These are phyloP conservation scores for Poronia punctata DNA, from an alignment of 495 filamentous ascomycete genomes.

Conservation along the genomic window DNA sequence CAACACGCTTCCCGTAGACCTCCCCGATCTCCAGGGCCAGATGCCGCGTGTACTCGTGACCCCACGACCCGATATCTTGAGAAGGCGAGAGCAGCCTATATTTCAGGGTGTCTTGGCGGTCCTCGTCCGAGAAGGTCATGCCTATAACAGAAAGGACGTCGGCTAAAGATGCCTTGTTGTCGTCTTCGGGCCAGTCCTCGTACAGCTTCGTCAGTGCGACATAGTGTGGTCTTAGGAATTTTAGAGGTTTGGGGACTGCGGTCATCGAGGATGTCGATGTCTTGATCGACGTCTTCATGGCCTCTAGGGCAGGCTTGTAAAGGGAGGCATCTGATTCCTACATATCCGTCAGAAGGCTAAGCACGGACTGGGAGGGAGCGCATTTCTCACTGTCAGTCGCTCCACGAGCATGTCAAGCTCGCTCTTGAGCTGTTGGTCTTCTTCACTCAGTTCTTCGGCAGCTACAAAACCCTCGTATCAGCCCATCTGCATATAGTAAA, in stretches of 20 bases:
- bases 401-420: slow-evolving; percentile 99
- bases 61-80: slow-evolving; percentile 92
- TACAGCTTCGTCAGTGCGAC: slow-evolving; percentile 76
- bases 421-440: slow-evolving; percentile 95
- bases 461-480: slow-evolving; percentile 25
- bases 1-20: slow-evolving; percentile 71
- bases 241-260: slow-evolving; percentile 94
- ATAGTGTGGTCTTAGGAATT: slow-evolving; percentile 95
- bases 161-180: slow-evolving; percentile 82
- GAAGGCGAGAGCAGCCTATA: slow-evolving; percentile 87
- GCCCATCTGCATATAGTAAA: slow-evolving; percentile 17
- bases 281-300: slow-evolving; percentile 96
- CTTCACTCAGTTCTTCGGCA: slow-evolving; percentile 87
- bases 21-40: slow-evolving; percentile 92
- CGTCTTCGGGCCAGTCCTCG: slow-evolving; percentile 76
- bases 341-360: slow-evolving; percentile 1
- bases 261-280: slow-evolving; percentile 99
- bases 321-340: slow-evolving; percentile 82
- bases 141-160: slow-evolving; percentile 96
- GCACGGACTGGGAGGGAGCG: background rate
- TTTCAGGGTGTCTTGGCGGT: slow-evolving; percentile 90
- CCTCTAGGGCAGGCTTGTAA: slow-evolving; percentile 85
- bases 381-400: slow-evolving; percentile 67
- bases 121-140: slow-evolving; percentile 98
- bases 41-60: slow-evolving; percentile 96